Conservation (phyloP, 179 eudicot species). For the Patellifolia procumbens region DNA sequence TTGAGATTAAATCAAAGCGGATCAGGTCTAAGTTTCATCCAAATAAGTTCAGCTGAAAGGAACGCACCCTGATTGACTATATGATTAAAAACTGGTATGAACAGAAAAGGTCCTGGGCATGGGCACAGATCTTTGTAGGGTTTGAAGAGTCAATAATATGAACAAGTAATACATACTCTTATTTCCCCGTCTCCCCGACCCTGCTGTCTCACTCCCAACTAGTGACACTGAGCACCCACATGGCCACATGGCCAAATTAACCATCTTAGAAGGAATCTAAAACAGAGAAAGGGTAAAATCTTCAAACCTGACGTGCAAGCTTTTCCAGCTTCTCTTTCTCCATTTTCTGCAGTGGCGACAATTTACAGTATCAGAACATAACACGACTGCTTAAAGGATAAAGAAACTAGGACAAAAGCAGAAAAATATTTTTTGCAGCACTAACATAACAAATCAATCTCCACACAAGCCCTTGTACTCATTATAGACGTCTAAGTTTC, state of each 20-base stretch:
- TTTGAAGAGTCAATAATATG: background rate
- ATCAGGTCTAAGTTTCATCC: too few species aligned
- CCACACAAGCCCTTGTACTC: background rate
- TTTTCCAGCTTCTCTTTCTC: constrained; percentile 57
- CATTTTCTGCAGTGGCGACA: constrained; percentile 40
- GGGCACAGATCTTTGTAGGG: background rate
- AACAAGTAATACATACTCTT: background rate
- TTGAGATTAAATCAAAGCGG: too few species aligned
- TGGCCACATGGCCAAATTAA: too few species aligned
- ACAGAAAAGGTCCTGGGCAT: too few species aligned
- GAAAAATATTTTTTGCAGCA: background rate
- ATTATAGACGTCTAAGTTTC: background rate
- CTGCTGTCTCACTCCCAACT: background rate
- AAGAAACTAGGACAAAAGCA: background rate
- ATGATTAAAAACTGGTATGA: too few species aligned
- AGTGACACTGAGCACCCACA: background rate
- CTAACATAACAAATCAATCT: background rate
- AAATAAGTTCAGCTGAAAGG: too few species aligned
- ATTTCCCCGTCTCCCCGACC: background rate
- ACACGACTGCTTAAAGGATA: background rate
- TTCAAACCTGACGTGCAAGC: constrained; percentile 48
- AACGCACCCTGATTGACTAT: too few species aligned
- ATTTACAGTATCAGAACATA: constrained; percentile 9
- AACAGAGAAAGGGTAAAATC: constrained; percentile 2
- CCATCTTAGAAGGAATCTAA: background rate